Conservation (phyloP, 495 filamentous ascomycete species). For the Aspergillus kassunensis region DNA sequence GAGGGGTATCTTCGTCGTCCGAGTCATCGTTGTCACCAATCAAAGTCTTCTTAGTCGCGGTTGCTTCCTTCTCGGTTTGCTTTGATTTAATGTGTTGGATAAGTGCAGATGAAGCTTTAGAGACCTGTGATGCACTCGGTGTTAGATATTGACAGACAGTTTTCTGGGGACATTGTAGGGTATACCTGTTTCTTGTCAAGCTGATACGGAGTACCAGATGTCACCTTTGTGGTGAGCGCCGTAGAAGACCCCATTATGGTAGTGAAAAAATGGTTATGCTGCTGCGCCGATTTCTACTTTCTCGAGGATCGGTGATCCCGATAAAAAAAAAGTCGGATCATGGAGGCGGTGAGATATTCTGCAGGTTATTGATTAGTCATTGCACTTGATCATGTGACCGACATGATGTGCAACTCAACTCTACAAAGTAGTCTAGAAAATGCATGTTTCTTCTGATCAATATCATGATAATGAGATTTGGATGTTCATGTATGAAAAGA, state of each 20-base stretch:
- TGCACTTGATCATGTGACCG: background rate
- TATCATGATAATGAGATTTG: no score
- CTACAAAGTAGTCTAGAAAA: no score
- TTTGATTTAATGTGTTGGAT: conserved; percentile 72
- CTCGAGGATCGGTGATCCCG: conserved; percentile 31
- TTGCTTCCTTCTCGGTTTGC: conserved; percentile 52
- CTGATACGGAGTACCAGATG: conserved; percentile 57
- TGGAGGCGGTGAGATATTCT: conserved; percentile 40
- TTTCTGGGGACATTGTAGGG: background rate
- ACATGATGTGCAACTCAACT: background rate
- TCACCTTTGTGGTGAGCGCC: conserved; percentile 48
- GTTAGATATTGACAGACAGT: conserved; percentile 9
- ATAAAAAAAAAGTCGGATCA: conserved; percentile 31
- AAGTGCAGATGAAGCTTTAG: conserved; percentile 78
- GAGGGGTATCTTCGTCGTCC: conserved; percentile 34
- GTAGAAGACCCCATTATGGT: conserved; percentile 41
- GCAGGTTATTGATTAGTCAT: conserved; percentile 23
- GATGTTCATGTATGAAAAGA: no score
- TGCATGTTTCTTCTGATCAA: no score
- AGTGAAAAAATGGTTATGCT: conserved; percentile 1
- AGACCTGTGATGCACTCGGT: conserved; percentile 43
- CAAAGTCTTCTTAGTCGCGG: conserved; percentile 65
- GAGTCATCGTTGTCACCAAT: conserved; percentile 58
- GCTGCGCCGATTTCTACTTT: conserved; percentile 22
- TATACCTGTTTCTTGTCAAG: conserved; percentile 61